These are phyloP conservation scores for Penicillium verhagenii DNA, from an alignment of 495 filamentous ascomycete genomes.

Conservation along the genomic window DNA sequence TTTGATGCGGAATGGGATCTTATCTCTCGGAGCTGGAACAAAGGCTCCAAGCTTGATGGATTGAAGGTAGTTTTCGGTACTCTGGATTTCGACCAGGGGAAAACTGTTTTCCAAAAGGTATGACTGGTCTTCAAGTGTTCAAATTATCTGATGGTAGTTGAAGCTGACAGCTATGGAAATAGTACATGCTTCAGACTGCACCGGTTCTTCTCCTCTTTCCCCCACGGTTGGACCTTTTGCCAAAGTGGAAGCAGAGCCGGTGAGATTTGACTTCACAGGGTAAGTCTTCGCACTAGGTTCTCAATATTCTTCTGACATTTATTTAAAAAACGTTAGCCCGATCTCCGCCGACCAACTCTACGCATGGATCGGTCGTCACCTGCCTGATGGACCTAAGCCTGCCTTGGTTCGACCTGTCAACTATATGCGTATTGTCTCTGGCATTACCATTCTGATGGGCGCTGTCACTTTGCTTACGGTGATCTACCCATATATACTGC, in stretches of 20 bases:
- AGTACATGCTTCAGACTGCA: constrained; percentile 94
- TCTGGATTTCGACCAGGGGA: constrained; percentile 85
- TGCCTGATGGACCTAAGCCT: constrained; percentile 72
- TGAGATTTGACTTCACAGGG: constrained; percentile 87
- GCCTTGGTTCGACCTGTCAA: constrained; percentile 80
- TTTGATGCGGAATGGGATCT: constrained; percentile 96
- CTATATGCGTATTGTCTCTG: constrained; percentile 70
- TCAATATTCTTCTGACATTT: not conserved
- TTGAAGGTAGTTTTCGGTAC: constrained; percentile 78
- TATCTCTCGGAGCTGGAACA: constrained; percentile 81
- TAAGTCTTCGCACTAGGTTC: no score
- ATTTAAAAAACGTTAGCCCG: constrained; percentile 47
- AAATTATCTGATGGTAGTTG: not conserved
- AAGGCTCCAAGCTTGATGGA: constrained; percentile 70
- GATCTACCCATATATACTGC: constrained; percentile 80
- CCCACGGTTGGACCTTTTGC: constrained; percentile 81
- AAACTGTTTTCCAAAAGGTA: constrained; percentile 86
- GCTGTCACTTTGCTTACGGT: constrained; percentile 66
- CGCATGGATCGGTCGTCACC: constrained; percentile 73
- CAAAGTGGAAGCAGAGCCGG: constrained; percentile 62
- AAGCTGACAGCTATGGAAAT: not conserved
- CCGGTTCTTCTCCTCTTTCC: constrained; percentile 87
- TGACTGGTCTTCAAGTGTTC: not conserved
- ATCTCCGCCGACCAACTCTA: constrained; percentile 76
- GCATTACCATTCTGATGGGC: constrained; percentile 65